Evolutionary conservation across 768 basidiomycete genomes (phyloP).

Genomic region (Tylopilus balloui): DNA sequence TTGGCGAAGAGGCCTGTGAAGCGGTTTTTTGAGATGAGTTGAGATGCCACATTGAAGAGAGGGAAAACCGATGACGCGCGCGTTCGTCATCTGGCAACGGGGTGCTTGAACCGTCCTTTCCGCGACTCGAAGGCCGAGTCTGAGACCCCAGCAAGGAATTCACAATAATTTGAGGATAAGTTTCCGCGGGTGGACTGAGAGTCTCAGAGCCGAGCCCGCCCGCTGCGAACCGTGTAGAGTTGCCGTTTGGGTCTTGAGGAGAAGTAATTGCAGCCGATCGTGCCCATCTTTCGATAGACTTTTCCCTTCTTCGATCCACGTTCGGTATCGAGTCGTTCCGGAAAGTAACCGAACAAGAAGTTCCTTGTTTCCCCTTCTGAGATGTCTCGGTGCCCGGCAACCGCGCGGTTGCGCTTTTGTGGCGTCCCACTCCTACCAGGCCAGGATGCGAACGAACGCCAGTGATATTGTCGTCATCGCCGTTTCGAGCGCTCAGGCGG

Average conservation of each 20-base stretch:
- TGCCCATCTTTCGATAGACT: conserved; percentile 34
- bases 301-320: conserved; percentile 25
- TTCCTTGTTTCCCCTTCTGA: conserved; percentile 29
- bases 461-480: conserved; percentile 19
- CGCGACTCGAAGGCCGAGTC: conserved; percentile 26
- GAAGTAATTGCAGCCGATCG: conserved; percentile 21
- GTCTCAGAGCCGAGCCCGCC: conserved; percentile 32
- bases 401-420: conserved; percentile 23
- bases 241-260: conserved; percentile 17
- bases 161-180: conserved; percentile 3
- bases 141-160: conserved; percentile 22
- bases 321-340: conserved; percentile 23
- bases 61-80: conserved; percentile 29
- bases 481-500: conserved; percentile 11
- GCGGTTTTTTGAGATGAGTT: conserved; percentile 18
- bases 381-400: conserved; percentile 11
- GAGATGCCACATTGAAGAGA: conserved; percentile 28
- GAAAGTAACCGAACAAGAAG: conserved; percentile 13
- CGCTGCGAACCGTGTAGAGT: conserved; percentile 6
- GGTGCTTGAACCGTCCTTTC: conserved; percentile 17
- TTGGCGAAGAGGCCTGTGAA: conserved; percentile 30
- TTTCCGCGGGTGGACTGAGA: conserved; percentile 21
- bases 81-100: conserved; percentile 23
- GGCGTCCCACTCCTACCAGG: conserved; percentile 17
- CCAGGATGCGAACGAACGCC: conserved; percentile 33